Evolutionary conservation across 139 green algal species (phyloP).

Genomic region (Tetraselmis chui): DNA sequence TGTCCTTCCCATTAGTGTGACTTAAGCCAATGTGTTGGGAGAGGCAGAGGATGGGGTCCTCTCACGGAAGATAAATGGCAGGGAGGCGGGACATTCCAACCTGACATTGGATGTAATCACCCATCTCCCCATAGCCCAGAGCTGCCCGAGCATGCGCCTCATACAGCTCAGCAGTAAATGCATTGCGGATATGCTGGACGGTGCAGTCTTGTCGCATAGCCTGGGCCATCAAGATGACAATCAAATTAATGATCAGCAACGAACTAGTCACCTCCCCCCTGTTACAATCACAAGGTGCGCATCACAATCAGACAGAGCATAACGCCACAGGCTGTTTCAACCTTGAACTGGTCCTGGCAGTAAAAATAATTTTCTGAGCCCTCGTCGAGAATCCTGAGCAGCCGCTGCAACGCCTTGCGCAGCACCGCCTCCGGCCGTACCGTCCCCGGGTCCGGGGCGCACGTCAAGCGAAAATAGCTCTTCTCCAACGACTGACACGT

Average conservation of each 20-base stretch:
- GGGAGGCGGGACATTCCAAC: too few species aligned
- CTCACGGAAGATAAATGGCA: too few species aligned
- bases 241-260: background rate
- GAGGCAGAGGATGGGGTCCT: background rate
- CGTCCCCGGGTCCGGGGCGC: slow-evolving; percentile 47
- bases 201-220: slow-evolving; percentile 84
- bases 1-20: too few species aligned
- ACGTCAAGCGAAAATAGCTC: slow-evolving; percentile 81
- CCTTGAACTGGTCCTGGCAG: slow-evolving; percentile 80
- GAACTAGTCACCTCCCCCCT: background rate
- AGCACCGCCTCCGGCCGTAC: slow-evolving; percentile 69
- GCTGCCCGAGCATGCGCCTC: slow-evolving; percentile 70
- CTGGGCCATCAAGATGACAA: slow-evolving; percentile 10
- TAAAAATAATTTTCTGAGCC: slow-evolving; percentile 61
- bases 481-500: slow-evolving; percentile 72
- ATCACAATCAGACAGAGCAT: too few species aligned
- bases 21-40: too few species aligned
- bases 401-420: slow-evolving; percentile 35
- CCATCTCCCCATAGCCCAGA: slow-evolving; percentile 79
- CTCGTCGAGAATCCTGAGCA: slow-evolving; percentile 41
- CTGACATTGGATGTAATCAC: slow-evolving; percentile 91
- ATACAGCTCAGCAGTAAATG: slow-evolving; percentile 62
- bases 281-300: too few species aligned
- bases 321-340: background rate
- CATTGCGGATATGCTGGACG: slow-evolving; percentile 70